Base-by-base conservation (phyloP, 129 eudicot genomes). In the Flaveria robusta region DNA sequence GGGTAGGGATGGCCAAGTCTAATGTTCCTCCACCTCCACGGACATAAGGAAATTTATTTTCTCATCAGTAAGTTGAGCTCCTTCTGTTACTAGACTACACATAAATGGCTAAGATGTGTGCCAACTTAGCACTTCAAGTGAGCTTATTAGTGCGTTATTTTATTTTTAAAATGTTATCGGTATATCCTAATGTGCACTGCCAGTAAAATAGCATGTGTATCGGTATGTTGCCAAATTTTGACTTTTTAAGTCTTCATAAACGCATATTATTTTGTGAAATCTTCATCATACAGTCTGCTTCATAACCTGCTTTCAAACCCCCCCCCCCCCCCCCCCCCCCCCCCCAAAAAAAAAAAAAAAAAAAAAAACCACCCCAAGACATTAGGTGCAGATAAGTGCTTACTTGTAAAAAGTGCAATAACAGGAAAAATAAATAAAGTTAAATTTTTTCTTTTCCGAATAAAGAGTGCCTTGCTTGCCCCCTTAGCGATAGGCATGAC, bases 1-100 rank as follows among this genome's bases (percentile, higher is more conserved):
- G 93, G 90, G 29, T 88, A 34, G 90, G 86, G 62, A 81, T 85
- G 82, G 87, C 93, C 52, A 83, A 83, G 72, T 84, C 84, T 68
- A 37, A 81, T 47, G 79, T 82, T 23, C 89, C 89, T 67, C 88
- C 92, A 34, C 79, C 88, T 24, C 85, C 91, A 74, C 77, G 84
- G 18, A 79, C 85, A 75, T 87, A 66, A 87, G 77, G 49, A 20
- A 24, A 10, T 56, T 50, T 63, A n/a, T 50, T 71, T 71, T 47
- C 66, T 49, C 16, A 7, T 39, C 51, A 52, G 78, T 72, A 72
- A 51, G 78, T 71, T 29, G 52, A 71, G 52, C 72, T 71, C 58
- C 19, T 73, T 65, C 52, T 19, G 24, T 72, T 79, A 72, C 46
- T 65, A 79, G 68, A 51, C 47, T 58, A 64, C 68, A 39, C 23